Evolutionary conservation across 495 filamentous ascomycete species (phyloP), one percentile per base, ranked within the genome.

Genomic region (Durotheca rogersii): DNA sequence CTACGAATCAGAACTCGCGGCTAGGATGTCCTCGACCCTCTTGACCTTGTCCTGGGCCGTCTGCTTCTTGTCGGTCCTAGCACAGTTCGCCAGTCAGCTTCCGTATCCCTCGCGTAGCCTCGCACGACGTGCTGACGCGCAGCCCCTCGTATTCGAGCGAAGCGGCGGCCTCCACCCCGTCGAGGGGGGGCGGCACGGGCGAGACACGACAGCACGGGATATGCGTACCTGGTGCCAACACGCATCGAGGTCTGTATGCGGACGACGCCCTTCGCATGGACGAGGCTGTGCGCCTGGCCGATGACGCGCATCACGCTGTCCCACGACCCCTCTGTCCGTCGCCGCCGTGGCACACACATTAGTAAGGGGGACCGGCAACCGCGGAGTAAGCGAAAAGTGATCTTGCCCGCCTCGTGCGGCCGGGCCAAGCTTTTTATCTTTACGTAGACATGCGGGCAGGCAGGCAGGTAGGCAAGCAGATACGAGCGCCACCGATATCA

Each of bases 241-340:
- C 92, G 77, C 68, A 97, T 95, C 68, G 93, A 89, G 31, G 81
- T 87, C 72, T 98, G 93, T 20, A 96, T 85, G 17, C 93, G 69
- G 43, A 89, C 76, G 39, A 90, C 80, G 19, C 92, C 93, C 40
- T 82, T 83, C 56, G 84, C 72, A 63, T 97, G 93, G 20, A 98
- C 78, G 33, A 93, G 70, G 3, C 77, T 80, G 71, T 98, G 93
- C 11, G 89, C 89, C 69, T 95, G 89, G 4, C 93, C 93, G 66
- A 98, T 90, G 11, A 94, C 78, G 45, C 71, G 77, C 79, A 93
- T 90, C 23, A 95, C 90, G 32, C 86, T 79, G 53, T 94, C 89
- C 92, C 92, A 97, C 18, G 84, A 77, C 11, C 93, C 92, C 68
- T 97, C 92, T 93, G 16, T 12, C 3, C 31, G 11, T 31, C 41